These are phyloP conservation scores for Podaxis sp. DNA, from an alignment of 768 basidiomycete genomes.

Conservation along the genomic window DNA sequence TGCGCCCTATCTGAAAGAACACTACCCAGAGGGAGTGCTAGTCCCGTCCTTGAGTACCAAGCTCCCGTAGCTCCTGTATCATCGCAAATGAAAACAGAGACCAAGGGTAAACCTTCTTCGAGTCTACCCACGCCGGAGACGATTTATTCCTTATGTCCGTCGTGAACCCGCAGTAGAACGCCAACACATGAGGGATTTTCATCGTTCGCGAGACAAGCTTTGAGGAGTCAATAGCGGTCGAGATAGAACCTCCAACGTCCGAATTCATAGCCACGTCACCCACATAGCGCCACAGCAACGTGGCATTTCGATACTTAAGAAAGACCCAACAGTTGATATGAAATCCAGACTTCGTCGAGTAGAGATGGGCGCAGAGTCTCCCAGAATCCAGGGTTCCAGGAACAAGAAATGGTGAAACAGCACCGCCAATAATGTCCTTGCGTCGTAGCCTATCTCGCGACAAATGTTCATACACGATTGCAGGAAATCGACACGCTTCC, in stretches of 20 bases:
- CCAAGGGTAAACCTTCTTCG: background rate
- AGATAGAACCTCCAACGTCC: conserved; percentile 6
- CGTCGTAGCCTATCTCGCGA: background rate
- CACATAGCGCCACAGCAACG: conserved; percentile 6
- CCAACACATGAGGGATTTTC: conserved; percentile 1
- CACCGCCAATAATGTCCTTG: background rate
- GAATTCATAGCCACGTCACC: conserved; percentile 12
- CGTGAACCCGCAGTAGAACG: background rate
- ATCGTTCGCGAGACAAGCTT: background rate
- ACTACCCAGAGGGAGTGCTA: background rate
- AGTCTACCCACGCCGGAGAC: background rate
- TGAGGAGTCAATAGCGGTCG: background rate
- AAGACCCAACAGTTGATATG: background rate
- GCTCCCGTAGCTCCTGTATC: conserved; percentile 4
- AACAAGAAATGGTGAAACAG: background rate
- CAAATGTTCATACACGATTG: background rate
- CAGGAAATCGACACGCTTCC: background rate
- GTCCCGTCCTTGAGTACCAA: conserved; percentile 2
- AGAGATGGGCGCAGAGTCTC: background rate
- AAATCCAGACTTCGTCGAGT: background rate
- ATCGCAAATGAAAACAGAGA: background rate
- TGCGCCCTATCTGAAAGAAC: background rate
- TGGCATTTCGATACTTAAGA: conserved; percentile 6
- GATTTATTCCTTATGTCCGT: conserved; percentile 4
- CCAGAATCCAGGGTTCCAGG: background rate